phyloP scores from a whole-genome alignment of 1,284 basidiomycete species.

The Flammula alnicola region DNA sequence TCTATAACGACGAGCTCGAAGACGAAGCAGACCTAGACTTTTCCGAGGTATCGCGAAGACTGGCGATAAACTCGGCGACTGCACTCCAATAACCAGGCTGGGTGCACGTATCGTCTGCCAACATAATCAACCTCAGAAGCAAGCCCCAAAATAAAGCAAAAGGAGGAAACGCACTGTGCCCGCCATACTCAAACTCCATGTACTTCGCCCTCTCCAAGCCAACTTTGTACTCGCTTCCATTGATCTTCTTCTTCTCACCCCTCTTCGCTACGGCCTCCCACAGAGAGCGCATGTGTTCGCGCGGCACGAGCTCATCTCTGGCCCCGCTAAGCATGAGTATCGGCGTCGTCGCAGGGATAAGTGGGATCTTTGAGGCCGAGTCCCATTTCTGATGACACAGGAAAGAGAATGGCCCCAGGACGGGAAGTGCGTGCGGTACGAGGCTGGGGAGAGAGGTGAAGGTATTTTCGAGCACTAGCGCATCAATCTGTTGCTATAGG shows the following conservation, averaged over 20 bases:
- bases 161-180: conserved; percentile 62
- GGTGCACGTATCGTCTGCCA: conserved; percentile 70
- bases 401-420: conserved; percentile 78
- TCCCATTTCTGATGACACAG: conserved; percentile 94
- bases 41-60: conserved; percentile 18
- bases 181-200: conserved; percentile 66
- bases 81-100: conserved; percentile 70
- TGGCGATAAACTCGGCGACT: conserved; percentile 60
- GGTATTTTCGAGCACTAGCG: conserved; percentile 92
- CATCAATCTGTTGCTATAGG: conserved; percentile 59
- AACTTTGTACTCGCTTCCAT: conserved; percentile 44
- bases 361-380: conserved; percentile 70
- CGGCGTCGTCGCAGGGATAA: conserved; percentile 73
- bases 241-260: conserved; percentile 44
- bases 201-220: conserved; percentile 56
- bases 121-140: conserved; percentile 2
- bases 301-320: conserved; percentile 86
- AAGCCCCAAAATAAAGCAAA: conserved; percentile 1
- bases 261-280: conserved; percentile 64
- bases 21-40: not conserved
- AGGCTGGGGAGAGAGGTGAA: conserved; percentile 83
- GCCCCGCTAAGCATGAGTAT: conserved; percentile 88
- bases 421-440: conserved; percentile 82
- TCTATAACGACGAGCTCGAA: not conserved
- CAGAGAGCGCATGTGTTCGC: conserved; percentile 81